Conservation (phyloP, 2,329 filamentous ascomycete genomes). For the Apiospora koreana region DNA sequence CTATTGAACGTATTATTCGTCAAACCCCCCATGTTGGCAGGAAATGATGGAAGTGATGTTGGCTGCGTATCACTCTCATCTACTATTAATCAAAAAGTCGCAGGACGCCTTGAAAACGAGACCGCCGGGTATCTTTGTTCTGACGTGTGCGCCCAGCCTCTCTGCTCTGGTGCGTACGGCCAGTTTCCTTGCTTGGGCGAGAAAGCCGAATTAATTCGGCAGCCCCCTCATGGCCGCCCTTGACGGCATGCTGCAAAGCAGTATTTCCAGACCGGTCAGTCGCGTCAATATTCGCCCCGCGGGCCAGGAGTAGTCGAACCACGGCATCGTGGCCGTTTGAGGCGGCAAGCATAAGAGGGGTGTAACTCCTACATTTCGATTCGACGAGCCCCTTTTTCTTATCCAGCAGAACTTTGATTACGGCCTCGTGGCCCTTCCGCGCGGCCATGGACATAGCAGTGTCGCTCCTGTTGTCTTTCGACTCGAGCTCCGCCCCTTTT, state of each 20-base stretch:
- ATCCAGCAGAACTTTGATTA: not conserved
- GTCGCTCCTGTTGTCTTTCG: not conserved
- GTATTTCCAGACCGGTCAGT: not conserved
- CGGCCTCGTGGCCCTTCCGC: not conserved
- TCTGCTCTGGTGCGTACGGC: too few species aligned
- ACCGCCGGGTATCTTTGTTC: not conserved
- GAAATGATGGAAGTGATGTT: too few species aligned
- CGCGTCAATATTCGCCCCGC: not conserved
- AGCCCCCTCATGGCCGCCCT: not conserved
- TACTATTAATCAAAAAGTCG: not conserved
- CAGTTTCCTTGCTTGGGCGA: not conserved
- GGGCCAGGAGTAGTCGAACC: not conserved
- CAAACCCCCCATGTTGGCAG: not conserved
- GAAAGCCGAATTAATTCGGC: not conserved
- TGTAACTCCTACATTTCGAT: not conserved
- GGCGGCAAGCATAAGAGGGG: not conserved
- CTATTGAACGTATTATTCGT: not conserved
- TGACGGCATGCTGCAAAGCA: not conserved
- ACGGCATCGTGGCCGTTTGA: not conserved
- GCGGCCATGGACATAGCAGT: not conserved
- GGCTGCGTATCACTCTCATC: conserved; percentile 41
- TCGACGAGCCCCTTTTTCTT: not conserved
- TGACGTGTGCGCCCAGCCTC: too few species aligned
- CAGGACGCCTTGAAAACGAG: not conserved
- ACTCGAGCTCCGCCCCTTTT: not conserved